phyloP scores from a whole-genome alignment of 371 early-diverging fungal genomes.

The Apophysomyces variabilis region DNA sequence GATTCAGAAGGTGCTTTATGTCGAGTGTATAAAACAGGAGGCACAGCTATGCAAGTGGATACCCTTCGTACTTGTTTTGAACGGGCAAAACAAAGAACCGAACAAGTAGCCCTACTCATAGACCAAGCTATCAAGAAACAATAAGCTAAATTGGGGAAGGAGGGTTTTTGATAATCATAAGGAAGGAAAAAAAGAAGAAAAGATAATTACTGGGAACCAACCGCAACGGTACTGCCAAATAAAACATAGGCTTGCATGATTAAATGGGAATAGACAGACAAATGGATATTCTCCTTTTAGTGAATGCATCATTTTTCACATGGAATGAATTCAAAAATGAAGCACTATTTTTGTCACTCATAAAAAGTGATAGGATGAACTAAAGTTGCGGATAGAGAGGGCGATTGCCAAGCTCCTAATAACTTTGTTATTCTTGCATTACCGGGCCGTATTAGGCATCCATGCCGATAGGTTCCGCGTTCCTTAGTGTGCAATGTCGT shows the following conservation, averaged over 20 bases:
- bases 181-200: background rate
- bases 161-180: conserved; percentile 5
- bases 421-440: background rate
- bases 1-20: conserved; percentile 62
- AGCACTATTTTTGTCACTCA: background rate
- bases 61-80: conserved; percentile 49
- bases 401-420: too few species aligned
- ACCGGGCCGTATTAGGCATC: conserved; percentile 5
- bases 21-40: conserved; percentile 61
- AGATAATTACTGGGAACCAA: background rate
- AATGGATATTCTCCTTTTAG: background rate
- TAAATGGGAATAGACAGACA: too few species aligned
- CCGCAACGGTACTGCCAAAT: too few species aligned
- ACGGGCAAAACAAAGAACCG: conserved; percentile 47
- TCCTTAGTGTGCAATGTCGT: background rate
- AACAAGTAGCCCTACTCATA: conserved; percentile 34
- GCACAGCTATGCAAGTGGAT: conserved; percentile 39
- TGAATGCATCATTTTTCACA: background rate
- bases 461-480: conserved; percentile 7
- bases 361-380: background rate
- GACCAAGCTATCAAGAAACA: conserved; percentile 11
- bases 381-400: too few species aligned
- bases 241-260: too few species aligned
- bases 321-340: background rate
- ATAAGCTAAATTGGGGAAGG: background rate